phyloP scores from a whole-genome alignment of 345 rosid genomes.

The Erodium maritimum region DNA sequence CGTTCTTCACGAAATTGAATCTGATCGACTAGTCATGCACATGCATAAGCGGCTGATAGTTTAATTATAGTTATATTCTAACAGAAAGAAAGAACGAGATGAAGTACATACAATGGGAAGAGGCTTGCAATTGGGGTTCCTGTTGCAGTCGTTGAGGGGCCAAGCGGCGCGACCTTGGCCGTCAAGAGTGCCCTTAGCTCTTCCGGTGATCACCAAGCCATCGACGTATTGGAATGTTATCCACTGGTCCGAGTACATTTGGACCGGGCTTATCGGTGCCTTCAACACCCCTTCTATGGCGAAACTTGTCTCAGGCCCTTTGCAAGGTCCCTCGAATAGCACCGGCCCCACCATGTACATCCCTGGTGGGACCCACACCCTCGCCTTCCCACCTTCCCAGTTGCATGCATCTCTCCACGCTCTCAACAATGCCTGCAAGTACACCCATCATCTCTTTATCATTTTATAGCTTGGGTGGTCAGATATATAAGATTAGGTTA shows the following conservation, averaged over 20 bases:
- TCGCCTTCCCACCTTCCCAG: constrained; percentile 1
- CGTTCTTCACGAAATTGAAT: background rate
- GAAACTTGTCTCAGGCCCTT: constrained; percentile 4
- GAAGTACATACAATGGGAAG: constrained; percentile 17
- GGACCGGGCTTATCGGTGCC: constrained; percentile 2
- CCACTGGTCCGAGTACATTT: constrained; percentile 8
- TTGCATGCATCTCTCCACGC: constrained; percentile 17
- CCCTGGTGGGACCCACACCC: constrained; percentile 18
- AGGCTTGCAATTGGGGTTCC: constrained; percentile 7
- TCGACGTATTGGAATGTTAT: constrained; percentile 12
- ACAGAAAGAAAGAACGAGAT: no score
- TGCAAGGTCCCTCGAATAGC: constrained; percentile 22
- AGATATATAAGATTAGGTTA: no score
- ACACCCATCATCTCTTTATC: no score
- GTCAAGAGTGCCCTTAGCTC: constrained; percentile 14
- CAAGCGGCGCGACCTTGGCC: constrained; percentile 24
- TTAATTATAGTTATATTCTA: no score
- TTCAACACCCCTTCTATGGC: constrained; percentile 13
- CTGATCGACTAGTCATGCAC: background rate
- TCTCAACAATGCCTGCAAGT: constrained; percentile 15
- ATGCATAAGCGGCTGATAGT: no score
- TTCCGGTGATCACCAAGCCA: constrained; percentile 12
- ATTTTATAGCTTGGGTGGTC: no score
- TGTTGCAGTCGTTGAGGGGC: constrained; percentile 10
- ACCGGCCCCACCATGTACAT: constrained; percentile 7